Base-by-base conservation (phyloP, 2,329 filamentous ascomycete genomes). In the Cladosporium velox region DNA sequence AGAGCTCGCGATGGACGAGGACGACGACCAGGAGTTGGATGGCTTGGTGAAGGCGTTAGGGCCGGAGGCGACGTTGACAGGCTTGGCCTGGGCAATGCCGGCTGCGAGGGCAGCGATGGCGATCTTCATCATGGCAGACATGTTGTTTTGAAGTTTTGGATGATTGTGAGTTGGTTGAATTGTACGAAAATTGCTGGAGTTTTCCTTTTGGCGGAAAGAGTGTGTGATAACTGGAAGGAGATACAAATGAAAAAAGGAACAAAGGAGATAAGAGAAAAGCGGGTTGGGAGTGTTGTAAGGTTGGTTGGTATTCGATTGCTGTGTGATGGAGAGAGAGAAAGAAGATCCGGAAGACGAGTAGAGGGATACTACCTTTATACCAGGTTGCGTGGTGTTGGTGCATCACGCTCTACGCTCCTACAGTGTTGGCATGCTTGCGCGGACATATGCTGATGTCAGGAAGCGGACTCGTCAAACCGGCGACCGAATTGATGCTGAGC, bases 41-140 rank as follows among this genome's bases (percentile, higher is more conserved):
- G 72, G 77, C 57, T 86, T 83, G 85, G 78, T 90, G 76, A 74
- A 78, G 35, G 82, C 55, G 49, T 35, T 38, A 18, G 62, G 52
- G 49, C 52, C 52, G 15, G 32, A 14, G 34, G 38, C 52, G 30
- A 59, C 30, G 52, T 65, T 57, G 41, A 32, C 52, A 28, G 77
- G 76, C 35, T 73, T 69, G 34, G 76, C 77, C 12, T 76, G 72
- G 26, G 73, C 75, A 28, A 75, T 72, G 64, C 72, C 68, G 41
- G 74, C 69, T 14, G 73, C 73, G 58, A 79, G 73, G 59, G 72
- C 72, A 58, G 74, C 72, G 66, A 79, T 61, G 69, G 78, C 41
- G 67, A 76, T 54, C 64, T 77, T 79, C 55, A 71, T 72, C 70
- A 66, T 71, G 68, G 71, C 68, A 70, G 75, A 68, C 77, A 79